Base-by-base conservation (phyloP, 1,284 basidiomycete species). In the Ganoderma meredithae region DNA sequence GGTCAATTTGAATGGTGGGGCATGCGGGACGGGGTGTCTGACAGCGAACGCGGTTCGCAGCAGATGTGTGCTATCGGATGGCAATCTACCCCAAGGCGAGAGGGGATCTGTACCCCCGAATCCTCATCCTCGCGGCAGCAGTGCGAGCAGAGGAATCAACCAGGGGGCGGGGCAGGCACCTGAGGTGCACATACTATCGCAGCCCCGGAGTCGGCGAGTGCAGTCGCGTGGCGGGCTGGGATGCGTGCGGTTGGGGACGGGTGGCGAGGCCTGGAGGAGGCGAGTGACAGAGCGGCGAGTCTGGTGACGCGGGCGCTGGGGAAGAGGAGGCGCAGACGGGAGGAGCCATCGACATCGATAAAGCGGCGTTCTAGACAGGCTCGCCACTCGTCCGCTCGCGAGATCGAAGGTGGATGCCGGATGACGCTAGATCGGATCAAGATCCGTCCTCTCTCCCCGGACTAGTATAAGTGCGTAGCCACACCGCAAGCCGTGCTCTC, bases 371-470 rank as follows among this genome's bases (percentile, higher is more conserved):
- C 71, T 72, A 68, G 71, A 65, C 71, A 67, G 27, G 27, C 62
- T 33, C 39, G 39, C 61, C 47, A 41, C 63, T 65, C 63, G 63
- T 67, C 58, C 69, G 69, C 71, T 69, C 63, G 61, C 60, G 33
- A 73, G 74, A 76, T 75, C 73, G 72, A 72, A 69, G 73, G 71
- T 73, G 71, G 73, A 71, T 72, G 69, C 75, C 75, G 77, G 76
- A 71, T 75, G 74, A 77, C 76, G 74, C 74, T 73, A 81, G 79
- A 79, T 80, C 86, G 85, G 87, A 90, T 90, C 90, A 87, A 89
- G 90, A 90, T 91, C 90, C 87, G 87, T 82, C 84, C 83, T 85
- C 85, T 84, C 86, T 85, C 81, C 79, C 78, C 79, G 79, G 71
- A 71, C 79, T 77, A 76, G 76, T 88, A 87, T 88, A 88, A 87